These are phyloP conservation scores for Xylaria sp. DNA, from an alignment of 2,329 filamentous ascomycete species.

Conservation along the genomic window DNA sequence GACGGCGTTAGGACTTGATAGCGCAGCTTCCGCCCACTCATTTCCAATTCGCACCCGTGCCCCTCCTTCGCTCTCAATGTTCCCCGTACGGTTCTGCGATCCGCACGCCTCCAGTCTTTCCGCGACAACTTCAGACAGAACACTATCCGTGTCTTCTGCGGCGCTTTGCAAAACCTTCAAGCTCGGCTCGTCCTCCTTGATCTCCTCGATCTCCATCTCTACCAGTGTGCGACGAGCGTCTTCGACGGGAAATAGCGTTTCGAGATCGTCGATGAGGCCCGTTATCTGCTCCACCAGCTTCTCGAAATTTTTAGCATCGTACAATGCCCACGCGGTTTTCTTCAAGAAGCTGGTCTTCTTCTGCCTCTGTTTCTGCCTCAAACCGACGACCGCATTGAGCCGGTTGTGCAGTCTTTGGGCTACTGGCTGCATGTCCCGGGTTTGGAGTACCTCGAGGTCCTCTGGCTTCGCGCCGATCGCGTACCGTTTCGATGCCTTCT, in stretches of 20 bases:
- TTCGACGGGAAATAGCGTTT: slow-evolving; percentile 42
- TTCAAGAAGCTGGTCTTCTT: slow-evolving; percentile 14
- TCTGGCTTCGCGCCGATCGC: slow-evolving; percentile 23
- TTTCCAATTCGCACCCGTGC: slow-evolving; percentile 29
- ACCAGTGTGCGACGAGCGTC: slow-evolving; percentile 34
- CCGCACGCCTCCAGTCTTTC: slow-evolving; percentile 13
- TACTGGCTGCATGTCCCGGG: slow-evolving; percentile 28
- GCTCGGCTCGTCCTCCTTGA: slow-evolving; percentile 43
- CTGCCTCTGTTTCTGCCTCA: slow-evolving; percentile 14
- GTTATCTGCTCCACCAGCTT: slow-evolving; percentile 42
- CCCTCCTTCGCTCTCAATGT: slow-evolving; percentile 11
- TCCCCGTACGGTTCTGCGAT: slow-evolving; percentile 16
- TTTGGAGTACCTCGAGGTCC: slow-evolving; percentile 26
- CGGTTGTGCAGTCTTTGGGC: slow-evolving; percentile 31
- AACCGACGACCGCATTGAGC: slow-evolving; percentile 19
- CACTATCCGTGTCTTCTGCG: slow-evolving; percentile 20
- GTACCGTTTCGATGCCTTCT: slow-evolving; percentile 45
- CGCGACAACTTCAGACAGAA: slow-evolving; percentile 6
- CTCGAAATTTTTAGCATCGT: slow-evolving; percentile 29
- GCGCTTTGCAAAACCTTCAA: slow-evolving; percentile 37
- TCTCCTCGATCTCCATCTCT: slow-evolving; percentile 41
- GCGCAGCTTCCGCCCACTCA: slow-evolving; percentile 20
- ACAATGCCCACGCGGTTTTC: slow-evolving; percentile 28
- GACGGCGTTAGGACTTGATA: background rate
- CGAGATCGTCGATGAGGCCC: slow-evolving; percentile 44